Evolutionary conservation across 495 filamentous ascomycete species (phyloP), one percentile per base, ranked within the genome.

Genomic region (Aspergillus baeticus): DNA sequence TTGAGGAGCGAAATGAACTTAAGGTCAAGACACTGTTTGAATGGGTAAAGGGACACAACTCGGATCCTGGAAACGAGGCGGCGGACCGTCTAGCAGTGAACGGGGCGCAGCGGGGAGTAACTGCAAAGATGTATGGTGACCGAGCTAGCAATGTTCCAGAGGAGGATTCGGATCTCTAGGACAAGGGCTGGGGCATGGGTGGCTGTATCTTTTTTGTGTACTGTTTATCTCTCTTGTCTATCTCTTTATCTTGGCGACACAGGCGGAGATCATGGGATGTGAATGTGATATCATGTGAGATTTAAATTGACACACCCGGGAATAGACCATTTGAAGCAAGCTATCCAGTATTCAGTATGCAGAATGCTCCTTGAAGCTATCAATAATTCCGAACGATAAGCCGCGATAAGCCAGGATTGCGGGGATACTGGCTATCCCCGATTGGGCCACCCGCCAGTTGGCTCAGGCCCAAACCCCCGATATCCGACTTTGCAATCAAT

Each of bases 31-130:
- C 88, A 0, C 65, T 79, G 36, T 95, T 96, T 57, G 79, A 85
- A 63, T 96, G 91, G 92, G 80, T 97, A 22, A 96, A 93, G 69
- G 93, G 91, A 0, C 92, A 96, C 65, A 76, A 70, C 15, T 72
- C 74, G 11, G 75, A 89, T 51, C 66, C 67, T 6, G 92, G 92
- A 6, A 96, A 96, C 61, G 78, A 83, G 46, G 87, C 84, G 5
- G 92, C 94, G 10, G 94, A 98, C 72, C 69, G 65, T 37, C 74
- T 98, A 54, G 94, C 94, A 6, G 87, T 92, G 20, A 71, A 75
- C 53, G 81, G 78, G 22, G 81, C 81, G 17, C 74, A 71, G 33
- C 68, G 61, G 36, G 77, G 73, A 11, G 69, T 69, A 1, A 57
- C 59, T 26, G 63, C 66, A 44, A 66, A 65, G 11, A 26, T 66